phyloP scores from a whole-genome alignment of 2,329 filamentous ascomycete genomes.

The Trichoderma arundinaceum region DNA sequence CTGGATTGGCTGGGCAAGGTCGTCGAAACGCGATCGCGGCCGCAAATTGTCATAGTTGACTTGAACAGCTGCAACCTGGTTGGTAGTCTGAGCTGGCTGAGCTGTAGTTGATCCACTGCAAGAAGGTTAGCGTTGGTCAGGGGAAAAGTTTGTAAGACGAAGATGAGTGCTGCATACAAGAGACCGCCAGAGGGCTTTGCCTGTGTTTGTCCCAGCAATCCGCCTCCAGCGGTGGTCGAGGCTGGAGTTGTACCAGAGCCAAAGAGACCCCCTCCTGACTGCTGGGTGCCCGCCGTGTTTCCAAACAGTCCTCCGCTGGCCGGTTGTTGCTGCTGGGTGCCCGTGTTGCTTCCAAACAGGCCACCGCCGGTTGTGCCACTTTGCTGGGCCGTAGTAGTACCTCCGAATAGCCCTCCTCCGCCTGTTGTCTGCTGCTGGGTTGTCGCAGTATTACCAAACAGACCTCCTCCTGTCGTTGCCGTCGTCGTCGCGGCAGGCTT shows the following conservation, averaged over 20 bases:
- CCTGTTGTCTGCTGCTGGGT: conserved; percentile 39
- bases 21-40: conserved; percentile 88
- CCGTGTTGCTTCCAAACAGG: conserved; percentile 37
- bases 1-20: conserved; percentile 82
- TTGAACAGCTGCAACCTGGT: conserved; percentile 71
- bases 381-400: conserved; percentile 36
- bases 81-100: conserved; percentile 47
- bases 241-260: conserved; percentile 36
- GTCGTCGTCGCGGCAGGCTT: conserved; percentile 21
- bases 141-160: not conserved
- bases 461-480: conserved; percentile 34
- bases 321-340: conserved; percentile 30
- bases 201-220: conserved; percentile 46
- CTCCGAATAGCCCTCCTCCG: conserved; percentile 45
- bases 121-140: conserved; percentile 32
- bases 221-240: conserved; percentile 34
- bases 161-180: conserved; percentile 40
- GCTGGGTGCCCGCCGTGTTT: conserved; percentile 36
- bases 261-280: conserved; percentile 42
- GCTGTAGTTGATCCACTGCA: conserved; percentile 42
- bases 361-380: conserved; percentile 35
- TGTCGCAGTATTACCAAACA: conserved; percentile 42
- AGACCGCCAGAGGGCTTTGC: conserved; percentile 42
- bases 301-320: conserved; percentile 40
- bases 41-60: conserved; percentile 80